These are phyloP conservation scores for Diaporthe sp. DNA, from an alignment of 2,329 filamentous ascomycete species.

Conservation along the genomic window DNA sequence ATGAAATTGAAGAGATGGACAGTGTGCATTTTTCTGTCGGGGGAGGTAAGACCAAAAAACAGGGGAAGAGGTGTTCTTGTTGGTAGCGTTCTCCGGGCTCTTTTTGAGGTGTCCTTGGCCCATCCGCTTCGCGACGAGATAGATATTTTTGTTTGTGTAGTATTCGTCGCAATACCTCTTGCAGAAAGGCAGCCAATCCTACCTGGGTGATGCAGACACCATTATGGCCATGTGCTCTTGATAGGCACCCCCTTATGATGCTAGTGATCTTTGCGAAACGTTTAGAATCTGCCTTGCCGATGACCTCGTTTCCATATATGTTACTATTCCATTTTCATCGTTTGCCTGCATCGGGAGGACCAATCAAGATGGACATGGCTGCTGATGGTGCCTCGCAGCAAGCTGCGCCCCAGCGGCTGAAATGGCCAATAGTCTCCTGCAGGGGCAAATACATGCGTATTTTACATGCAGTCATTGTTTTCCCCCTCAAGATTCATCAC, in stretches of 20 bases:
- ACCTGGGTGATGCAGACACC: no score
- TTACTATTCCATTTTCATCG: background rate
- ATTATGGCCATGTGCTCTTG: no score
- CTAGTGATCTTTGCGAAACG: background rate
- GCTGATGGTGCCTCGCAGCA: background rate
- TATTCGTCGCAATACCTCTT: slow-evolving; percentile 25
- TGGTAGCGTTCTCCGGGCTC: slow-evolving; percentile 30
- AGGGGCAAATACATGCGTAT: background rate
- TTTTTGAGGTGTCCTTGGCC: slow-evolving; percentile 11
- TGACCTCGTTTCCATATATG: background rate
- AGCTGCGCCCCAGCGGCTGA: background rate
- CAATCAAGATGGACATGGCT: background rate
- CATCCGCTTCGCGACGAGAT: slow-evolving; percentile 13
- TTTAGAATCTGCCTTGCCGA: background rate
- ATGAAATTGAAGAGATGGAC: background rate
- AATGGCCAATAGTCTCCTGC: background rate
- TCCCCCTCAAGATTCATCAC: no score
- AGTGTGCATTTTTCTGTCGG: slow-evolving; percentile 32
- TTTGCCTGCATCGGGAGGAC: background rate
- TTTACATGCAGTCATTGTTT: background rate
- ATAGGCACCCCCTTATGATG: background rate
- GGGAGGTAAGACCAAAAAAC: slow-evolving; percentile 9
- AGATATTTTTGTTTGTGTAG: slow-evolving; percentile 16
- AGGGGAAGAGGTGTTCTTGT: slow-evolving; percentile 4
- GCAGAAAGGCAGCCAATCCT: slow-evolving; percentile 14